Evolutionary conservation across 495 filamentous ascomycete genomes (phyloP).

Genomic region (Penicillium alfredii): DNA sequence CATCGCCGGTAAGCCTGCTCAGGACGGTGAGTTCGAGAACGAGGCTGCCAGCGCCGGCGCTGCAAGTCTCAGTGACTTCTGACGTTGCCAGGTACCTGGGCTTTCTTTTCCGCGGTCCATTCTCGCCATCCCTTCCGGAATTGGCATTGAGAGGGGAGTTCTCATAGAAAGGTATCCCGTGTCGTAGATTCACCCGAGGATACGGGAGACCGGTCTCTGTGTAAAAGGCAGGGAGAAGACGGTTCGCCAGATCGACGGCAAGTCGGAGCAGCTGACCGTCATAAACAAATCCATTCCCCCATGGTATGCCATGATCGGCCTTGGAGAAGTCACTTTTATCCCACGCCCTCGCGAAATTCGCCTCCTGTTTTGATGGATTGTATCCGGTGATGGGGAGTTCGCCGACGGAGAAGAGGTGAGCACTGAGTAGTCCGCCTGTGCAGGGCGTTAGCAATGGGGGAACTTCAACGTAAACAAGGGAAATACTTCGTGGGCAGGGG

Average conservation of each 20-base stretch:
- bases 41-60: slow-evolving; percentile 89
- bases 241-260: slow-evolving; percentile 73
- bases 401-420: slow-evolving; percentile 87
- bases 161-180: slow-evolving; percentile 84
- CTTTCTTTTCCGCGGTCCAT: slow-evolving; percentile 15
- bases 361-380: slow-evolving; percentile 38
- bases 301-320: slow-evolving; percentile 52
- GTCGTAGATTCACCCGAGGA: slow-evolving; percentile 85
- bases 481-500: no score
- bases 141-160: slow-evolving; percentile 64
- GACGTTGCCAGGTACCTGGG: slow-evolving; percentile 23
- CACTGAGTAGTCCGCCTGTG: slow-evolving; percentile 75
- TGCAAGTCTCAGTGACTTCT: slow-evolving; percentile 93
- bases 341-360: slow-evolving; percentile 35
- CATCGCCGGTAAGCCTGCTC: slow-evolving; percentile 82
- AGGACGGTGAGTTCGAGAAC: slow-evolving; percentile 88
- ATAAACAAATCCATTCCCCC: slow-evolving; percentile 76
- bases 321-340: slow-evolving; percentile 26
- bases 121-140: not conserved
- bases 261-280: slow-evolving; percentile 83
- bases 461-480: no score
- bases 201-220: slow-evolving; percentile 89
- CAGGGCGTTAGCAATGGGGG: slow-evolving; percentile 6
- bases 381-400: slow-evolving; percentile 82
- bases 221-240: slow-evolving; percentile 85